phyloP scores from a whole-genome alignment of 495 filamentous ascomycete species.

The Pseudotulostoma volvatum region DNA sequence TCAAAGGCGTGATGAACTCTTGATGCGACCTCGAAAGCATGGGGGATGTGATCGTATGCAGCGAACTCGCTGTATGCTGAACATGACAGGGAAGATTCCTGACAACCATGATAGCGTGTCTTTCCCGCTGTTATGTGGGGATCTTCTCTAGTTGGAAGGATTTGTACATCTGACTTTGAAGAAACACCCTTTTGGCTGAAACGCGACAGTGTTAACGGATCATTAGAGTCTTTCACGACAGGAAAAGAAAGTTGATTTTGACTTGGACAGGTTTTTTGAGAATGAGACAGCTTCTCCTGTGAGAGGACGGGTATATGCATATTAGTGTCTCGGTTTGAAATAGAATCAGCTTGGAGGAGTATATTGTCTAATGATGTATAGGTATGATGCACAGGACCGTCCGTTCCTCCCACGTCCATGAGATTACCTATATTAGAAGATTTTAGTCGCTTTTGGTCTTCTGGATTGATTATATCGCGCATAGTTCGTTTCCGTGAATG shows the following conservation, averaged over 20 bases:
- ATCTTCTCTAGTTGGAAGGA: not conserved
- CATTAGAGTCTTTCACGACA: constrained; percentile 64
- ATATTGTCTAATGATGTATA: no score
- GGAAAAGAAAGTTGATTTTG: constrained; percentile 42
- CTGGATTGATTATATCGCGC: no score
- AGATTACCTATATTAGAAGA: no score
- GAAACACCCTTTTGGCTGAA: constrained; percentile 49
- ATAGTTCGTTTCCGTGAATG: no score
- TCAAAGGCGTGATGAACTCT: constrained; percentile 17
- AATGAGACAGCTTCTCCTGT: constrained; percentile 3
- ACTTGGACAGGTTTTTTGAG: constrained; percentile 3
- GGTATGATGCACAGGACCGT: no score
- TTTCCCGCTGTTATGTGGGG: no score
- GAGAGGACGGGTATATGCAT: not conserved
- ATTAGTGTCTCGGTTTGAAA: not conserved
- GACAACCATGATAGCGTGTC: no score
- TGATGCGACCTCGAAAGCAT: constrained; percentile 2
- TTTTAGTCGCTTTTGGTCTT: no score
- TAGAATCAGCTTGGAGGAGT: no score
- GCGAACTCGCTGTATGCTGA: not conserved
- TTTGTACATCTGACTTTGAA: constrained; percentile 21
- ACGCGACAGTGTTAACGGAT: constrained; percentile 43
- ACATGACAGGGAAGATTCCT: not conserved
- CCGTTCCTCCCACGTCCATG: no score
- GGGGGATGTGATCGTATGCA: not conserved